Conservation (phyloP, 768 basidiomycete genomes). For the Scleroderma bovista region DNA sequence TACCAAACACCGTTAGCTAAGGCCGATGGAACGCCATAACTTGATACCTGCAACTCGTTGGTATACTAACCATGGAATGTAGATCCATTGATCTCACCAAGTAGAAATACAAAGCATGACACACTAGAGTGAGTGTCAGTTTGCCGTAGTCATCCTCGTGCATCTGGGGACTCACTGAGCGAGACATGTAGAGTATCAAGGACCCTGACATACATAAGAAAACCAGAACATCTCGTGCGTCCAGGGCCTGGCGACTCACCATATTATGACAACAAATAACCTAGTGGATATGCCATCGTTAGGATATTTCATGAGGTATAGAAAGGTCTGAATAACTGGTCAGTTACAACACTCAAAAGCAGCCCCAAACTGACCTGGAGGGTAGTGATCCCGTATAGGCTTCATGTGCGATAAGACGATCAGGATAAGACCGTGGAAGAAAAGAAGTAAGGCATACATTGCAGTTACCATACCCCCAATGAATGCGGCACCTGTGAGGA, state of each 20-base stretch:
- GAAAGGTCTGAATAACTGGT: not conserved
- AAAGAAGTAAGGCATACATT: not conserved
- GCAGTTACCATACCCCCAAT: not conserved
- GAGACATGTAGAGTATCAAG: not conserved
- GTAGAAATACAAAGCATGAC: not conserved
- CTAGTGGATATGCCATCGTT: not conserved
- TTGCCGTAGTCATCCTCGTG: no score
- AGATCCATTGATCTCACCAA: not conserved
- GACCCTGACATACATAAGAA: not conserved
- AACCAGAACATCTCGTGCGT: not conserved
- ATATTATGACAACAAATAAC: not conserved
- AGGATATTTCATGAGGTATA: not conserved
- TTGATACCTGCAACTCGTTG: not conserved
- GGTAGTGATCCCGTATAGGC: not conserved
- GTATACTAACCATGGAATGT: not conserved
- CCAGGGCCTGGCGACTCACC: not conserved
- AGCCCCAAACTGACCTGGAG: not conserved
- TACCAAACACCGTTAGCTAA: not conserved
- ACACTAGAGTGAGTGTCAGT: not conserved
- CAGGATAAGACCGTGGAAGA: not conserved
- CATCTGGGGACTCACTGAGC: not conserved
- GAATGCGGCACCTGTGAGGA: no score
- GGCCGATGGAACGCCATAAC: not conserved
- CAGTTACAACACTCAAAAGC: not conserved
- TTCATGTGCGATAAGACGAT: not conserved